Evolutionary conservation across 139 green algal genomes (phyloP).

Genomic region (Raphidocelis subcapitata): DNA sequence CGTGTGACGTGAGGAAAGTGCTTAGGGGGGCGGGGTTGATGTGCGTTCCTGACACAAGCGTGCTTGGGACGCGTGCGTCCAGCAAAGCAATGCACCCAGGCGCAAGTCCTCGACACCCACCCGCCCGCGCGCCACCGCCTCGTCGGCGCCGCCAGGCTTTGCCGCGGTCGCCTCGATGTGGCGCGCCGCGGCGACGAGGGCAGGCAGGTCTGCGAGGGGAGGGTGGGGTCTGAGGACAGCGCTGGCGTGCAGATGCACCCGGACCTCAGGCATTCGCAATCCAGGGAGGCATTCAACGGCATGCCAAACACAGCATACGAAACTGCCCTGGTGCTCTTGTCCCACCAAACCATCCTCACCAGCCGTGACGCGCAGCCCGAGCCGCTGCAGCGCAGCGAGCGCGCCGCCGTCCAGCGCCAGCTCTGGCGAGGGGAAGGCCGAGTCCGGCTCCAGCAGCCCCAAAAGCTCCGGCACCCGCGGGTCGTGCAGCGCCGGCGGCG

Average conservation of each 20-base stretch:
- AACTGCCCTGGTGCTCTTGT: too few relatives aligned
- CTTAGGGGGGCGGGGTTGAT: too few relatives aligned
- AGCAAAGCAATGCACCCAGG: too few relatives aligned
- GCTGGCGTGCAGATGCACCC: too few relatives aligned
- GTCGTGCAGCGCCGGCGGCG: constrained; percentile 63
- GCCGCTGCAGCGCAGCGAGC: constrained; percentile 50
- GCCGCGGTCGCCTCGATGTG: constrained; percentile 44
- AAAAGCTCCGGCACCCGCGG: constrained; percentile 60
- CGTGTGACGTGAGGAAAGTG: too few relatives aligned
- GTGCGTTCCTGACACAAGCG: too few relatives aligned
- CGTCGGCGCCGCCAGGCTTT: constrained; percentile 24
- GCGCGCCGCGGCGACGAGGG: constrained; percentile 56
- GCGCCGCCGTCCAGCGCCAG: background rate
- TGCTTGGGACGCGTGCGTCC: too few relatives aligned
- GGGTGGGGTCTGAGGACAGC: too few relatives aligned
- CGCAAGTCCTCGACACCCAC: constrained; percentile 24
- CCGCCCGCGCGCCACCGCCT: constrained; percentile 53
- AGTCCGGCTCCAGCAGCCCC: constrained; percentile 54
- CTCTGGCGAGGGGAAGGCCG: constrained; percentile 47
- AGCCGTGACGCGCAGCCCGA: constrained; percentile 54
- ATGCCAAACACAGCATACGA: too few relatives aligned
- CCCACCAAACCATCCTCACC: background rate
- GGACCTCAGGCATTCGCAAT: too few relatives aligned
- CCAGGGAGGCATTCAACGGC: too few relatives aligned
- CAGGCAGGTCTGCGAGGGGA: constrained; percentile 22